Percentiles rank a stretch among this genome's conserved stretches.
phyloP scores from a whole-genome alignment of 2,329 filamentous ascomycete species.

The Incumbomyces lentus region DNA sequence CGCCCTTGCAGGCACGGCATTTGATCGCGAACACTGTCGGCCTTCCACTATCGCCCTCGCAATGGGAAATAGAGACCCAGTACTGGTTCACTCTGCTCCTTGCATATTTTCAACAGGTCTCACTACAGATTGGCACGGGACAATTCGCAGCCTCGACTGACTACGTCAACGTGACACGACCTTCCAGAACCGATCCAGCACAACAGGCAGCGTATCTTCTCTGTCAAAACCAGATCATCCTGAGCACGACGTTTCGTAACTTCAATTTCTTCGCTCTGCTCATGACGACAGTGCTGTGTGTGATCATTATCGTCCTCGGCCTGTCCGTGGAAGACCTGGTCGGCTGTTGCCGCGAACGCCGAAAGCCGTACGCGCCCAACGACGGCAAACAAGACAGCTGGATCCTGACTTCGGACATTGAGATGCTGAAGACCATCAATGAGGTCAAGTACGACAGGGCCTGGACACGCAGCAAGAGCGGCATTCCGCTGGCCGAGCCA shows the following conservation, averaged over 20 bases:
- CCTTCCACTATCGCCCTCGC: slow-evolving; percentile 2
- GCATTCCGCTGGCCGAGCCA: neutral
- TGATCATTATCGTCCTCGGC: neutral
- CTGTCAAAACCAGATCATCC: slow-evolving; percentile 7
- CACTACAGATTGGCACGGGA: slow-evolving; percentile 6
- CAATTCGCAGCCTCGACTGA: slow-evolving; percentile 4
- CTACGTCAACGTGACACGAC: slow-evolving; percentile 4
- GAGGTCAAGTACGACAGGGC: neutral
- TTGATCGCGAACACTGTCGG: slow-evolving; percentile 1
- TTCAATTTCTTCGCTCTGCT: slow-evolving; percentile 7
- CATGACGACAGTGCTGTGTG: neutral
- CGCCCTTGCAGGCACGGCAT: slow-evolving; percentile 3
- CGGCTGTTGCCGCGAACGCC: slow-evolving; percentile 2
- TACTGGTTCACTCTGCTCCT: slow-evolving; percentile 8
- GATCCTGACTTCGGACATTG: slow-evolving; percentile 3
- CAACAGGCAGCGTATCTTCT: neutral
- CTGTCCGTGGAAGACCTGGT: slow-evolving; percentile 2
- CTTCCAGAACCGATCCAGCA: neutral
- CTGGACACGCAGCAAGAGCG: slow-evolving; percentile 1
- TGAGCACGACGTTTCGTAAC: neutral
- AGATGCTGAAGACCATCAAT: slow-evolving; percentile 3
- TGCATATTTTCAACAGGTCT: slow-evolving; percentile 7
- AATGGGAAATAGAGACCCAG: slow-evolving; percentile 9
- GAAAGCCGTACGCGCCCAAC: neutral
- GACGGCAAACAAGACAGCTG: slow-evolving; percentile 8